Percentiles rank a stretch among this genome's conserved stretches.
Evolutionary conservation across 2,329 filamentous ascomycete species (phyloP).

Genomic region (Ophiosphaerella herpotricha): DNA sequence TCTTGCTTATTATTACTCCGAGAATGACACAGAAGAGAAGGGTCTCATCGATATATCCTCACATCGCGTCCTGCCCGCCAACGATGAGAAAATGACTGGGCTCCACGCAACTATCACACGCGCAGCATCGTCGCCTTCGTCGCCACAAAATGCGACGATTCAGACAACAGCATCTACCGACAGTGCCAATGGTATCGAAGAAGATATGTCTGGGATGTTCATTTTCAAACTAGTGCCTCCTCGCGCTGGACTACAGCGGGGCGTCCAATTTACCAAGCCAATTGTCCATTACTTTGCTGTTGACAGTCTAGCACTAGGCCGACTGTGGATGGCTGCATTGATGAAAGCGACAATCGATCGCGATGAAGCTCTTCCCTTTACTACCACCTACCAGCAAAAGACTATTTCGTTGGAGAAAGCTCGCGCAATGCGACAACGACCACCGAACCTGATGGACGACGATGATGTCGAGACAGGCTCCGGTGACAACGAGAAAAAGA

Average conservation of each 20-base stretch:
- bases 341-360: conserved; percentile 99
- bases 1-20: conserved; percentile 94
- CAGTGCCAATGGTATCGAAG: conserved; percentile 37
- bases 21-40: conserved; percentile 89
- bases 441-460: conserved; percentile 79
- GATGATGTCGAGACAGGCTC: conserved; percentile 44
- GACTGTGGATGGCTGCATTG: conserved; percentile 96
- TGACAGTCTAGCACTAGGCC: conserved; percentile 83
- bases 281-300: conserved; percentile 98
- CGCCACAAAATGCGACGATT: conserved; percentile 50
- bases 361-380: conserved; percentile 75
- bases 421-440: conserved; percentile 82
- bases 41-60: conserved; percentile 97
- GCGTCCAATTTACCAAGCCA: conserved; percentile 96
- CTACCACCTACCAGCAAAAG: conserved; percentile 94
- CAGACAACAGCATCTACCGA: conserved; percentile 48
- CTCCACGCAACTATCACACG: conserved; percentile 91
- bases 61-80: conserved; percentile 92
- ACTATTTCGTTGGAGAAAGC: conserved; percentile 93
- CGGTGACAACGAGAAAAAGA: conserved; percentile 32
- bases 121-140: conserved; percentile 71
- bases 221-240: conserved; percentile 98
- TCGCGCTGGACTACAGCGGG: conserved; percentile 81
- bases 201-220: conserved; percentile 71
- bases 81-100: conserved; percentile 86